Conservation (phyloP, 2,329 filamentous ascomycete species). For the Ceratocystis diversiconidia region DNA sequence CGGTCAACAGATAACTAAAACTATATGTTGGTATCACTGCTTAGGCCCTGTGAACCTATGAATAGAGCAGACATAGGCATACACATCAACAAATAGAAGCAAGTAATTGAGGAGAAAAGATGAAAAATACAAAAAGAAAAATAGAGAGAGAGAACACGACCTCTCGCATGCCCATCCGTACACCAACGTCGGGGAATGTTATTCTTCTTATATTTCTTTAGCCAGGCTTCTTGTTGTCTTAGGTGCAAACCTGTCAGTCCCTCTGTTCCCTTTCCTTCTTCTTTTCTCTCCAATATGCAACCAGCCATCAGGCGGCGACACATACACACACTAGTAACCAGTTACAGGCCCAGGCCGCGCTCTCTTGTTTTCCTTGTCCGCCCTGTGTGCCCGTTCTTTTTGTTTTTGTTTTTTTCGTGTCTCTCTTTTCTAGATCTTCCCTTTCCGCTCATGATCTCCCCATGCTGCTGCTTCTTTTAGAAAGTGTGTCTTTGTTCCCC, state of each 20-base stretch:
- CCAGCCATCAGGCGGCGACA: background rate
- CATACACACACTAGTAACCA: no score
- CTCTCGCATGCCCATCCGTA: background rate
- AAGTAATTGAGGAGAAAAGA: background rate
- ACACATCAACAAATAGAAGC: background rate
- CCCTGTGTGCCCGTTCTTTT: background rate
- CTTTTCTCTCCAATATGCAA: background rate
- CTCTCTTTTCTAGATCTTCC: background rate
- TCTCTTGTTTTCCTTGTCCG: background rate
- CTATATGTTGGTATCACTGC: background rate
- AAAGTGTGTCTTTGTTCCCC: background rate
- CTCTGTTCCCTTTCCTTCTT: background rate
- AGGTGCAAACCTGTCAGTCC: slow-evolving; percentile 2
- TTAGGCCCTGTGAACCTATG: background rate
- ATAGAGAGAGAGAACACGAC: background rate
- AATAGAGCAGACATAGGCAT: background rate
- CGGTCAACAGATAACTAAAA: background rate
- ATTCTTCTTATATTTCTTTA: background rate
- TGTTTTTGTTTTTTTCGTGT: background rate
- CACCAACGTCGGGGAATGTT: background rate
- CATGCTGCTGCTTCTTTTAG: background rate
- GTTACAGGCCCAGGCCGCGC: background rate
- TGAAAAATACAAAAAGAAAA: background rate
- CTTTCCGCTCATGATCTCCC: background rate
- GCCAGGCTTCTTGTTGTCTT: background rate